A percentile compares a stretch with the other conserved stretches of the same genome.
phyloP scores from a whole-genome alignment of 2,329 filamentous ascomycete genomes.

The Kalmusia sp. region DNA sequence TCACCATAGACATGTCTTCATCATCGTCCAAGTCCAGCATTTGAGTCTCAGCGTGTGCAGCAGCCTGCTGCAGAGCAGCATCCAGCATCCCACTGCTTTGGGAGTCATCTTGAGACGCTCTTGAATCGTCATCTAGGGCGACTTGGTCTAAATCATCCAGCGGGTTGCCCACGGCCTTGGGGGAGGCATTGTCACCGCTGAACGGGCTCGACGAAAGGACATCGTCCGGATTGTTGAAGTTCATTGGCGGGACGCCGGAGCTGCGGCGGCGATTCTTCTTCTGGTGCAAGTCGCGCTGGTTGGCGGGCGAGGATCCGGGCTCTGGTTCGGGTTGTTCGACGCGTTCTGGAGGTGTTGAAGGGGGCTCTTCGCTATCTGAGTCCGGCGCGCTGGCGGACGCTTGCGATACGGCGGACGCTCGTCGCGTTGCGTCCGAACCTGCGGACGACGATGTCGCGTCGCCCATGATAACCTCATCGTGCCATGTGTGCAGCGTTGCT shows the following conservation, averaged over 20 bases:
- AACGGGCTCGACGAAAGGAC: slow-evolving; percentile 80
- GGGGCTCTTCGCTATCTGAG: slow-evolving; percentile 62
- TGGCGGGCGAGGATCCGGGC: slow-evolving; percentile 65
- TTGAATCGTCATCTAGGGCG: slow-evolving; percentile 62
- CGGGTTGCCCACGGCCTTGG: slow-evolving; percentile 54
- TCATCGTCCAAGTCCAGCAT: slow-evolving; percentile 66
- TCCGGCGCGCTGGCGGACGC: slow-evolving; percentile 42
- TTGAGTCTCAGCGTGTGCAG: slow-evolving; percentile 76
- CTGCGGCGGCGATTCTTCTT: slow-evolving; percentile 66
- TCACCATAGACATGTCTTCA: slow-evolving; percentile 59
- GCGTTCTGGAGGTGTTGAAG: slow-evolving; percentile 69
- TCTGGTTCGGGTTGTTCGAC: slow-evolving; percentile 66
- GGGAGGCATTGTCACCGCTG: slow-evolving; percentile 62
- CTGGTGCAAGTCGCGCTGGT: slow-evolving; percentile 70
- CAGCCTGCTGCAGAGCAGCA: slow-evolving; percentile 77
- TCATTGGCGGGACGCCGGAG: slow-evolving; percentile 70
- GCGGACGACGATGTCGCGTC: slow-evolving; percentile 80
- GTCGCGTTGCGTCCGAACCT: slow-evolving; percentile 76
- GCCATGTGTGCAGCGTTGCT: slow-evolving; percentile 95
- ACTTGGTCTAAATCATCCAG: slow-evolving; percentile 67
- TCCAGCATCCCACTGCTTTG: slow-evolving; percentile 78
- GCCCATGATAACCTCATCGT: slow-evolving; percentile 89
- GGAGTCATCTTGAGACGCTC: slow-evolving; percentile 63
- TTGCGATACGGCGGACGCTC: slow-evolving; percentile 68
- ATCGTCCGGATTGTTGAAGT: slow-evolving; percentile 69